Base-by-base conservation (phyloP, 2,329 filamentous ascomycete species). In the Juglanconis sp. region DNA sequence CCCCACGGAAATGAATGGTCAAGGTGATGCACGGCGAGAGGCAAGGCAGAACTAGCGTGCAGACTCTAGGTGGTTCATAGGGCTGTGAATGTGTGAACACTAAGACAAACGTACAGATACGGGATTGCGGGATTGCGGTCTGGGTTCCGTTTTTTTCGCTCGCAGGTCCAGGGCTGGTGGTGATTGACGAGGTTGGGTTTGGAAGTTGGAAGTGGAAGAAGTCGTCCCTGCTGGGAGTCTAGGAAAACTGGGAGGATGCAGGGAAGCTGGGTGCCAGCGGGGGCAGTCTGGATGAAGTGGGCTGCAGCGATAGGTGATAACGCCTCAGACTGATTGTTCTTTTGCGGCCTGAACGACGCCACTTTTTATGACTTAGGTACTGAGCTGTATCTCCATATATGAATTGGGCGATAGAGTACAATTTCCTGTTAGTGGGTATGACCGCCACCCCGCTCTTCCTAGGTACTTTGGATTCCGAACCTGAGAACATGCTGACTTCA, bases 91-190 rank as follows among this genome's bases (percentile, higher is more conserved):
- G 32, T 11, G 34, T 11, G 46, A 38, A 31, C 32, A 17, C 31
- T 30, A 56, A 32, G 48, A 24, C 55, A 57, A 51, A 57, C 55
- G 30, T 57, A 57, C 55, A 57, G 52, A 34, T 32, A 10, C 46
- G 38, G 52, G 46, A 44, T 17, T 32, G 52, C n/a, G 52, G 52
- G 38, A 10, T 46, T 42, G 24, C 24, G 38, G 15, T 47, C 36
- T 11, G 40, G 38, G 30, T 38, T 10, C 17, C 38, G 40, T 38
- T 54, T 40, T 40, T 8, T 40, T 40, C 36, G 8, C 13, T 13
- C 3, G 10, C 34, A 32, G 35, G 13, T 40, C 7, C 13, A 7
- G 38, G 24, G 36, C 24, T 38, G 17, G 50, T 31, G 30, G 30
- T 7, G 47, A 17, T 52, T 44, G 47, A 24, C 48, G 15, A 49